Percentiles rank a stretch among this genome's conserved stretches.
These are phyloP conservation scores for Termitomyces sp. DNA, from an alignment of 768 basidiomycete genomes.

Conservation along the genomic window DNA sequence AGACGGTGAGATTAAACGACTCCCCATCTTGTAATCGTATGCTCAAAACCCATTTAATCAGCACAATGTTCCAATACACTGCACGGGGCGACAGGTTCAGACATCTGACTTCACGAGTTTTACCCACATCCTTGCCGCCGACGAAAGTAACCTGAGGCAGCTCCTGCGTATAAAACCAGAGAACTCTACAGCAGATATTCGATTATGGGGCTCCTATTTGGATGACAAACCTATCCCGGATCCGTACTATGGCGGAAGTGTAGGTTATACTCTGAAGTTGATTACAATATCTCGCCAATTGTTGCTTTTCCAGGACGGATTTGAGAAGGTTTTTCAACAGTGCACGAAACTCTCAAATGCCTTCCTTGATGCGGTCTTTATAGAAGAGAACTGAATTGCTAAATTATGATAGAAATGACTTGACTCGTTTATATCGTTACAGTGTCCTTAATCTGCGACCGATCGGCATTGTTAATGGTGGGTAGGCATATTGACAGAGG, in stretches of 20 bases:
- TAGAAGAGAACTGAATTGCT: constrained; percentile 17
- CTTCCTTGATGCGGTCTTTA: constrained; percentile 64
- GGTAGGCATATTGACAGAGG: constrained; percentile 86
- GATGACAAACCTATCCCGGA: constrained; percentile 72
- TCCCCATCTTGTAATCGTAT: neutral
- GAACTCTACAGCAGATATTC: constrained; percentile 57
- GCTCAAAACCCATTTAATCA: constrained; percentile 19
- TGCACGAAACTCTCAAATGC: constrained; percentile 72
- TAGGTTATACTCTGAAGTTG: constrained; percentile 26
- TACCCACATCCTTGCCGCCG: constrained; percentile 84
- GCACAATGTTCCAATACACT: constrained; percentile 69
- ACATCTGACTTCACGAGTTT: constrained; percentile 67
- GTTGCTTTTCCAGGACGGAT: constrained; percentile 40
- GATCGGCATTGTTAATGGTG: constrained; percentile 40
- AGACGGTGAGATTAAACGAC: constrained; percentile 41
- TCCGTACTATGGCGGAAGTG: constrained; percentile 76
- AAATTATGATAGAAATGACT: neutral
- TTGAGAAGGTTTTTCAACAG: constrained; percentile 75
- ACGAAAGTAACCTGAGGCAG: constrained; percentile 66
- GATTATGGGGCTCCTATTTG: constrained; percentile 77
- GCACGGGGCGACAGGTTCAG: constrained; percentile 62
- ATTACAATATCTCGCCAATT: neutral
- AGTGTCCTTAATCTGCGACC: neutral
- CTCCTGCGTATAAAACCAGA: constrained; percentile 46
- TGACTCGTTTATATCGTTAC: neutral